Percentiles rank a stretch among this genome's conserved stretches.
Conservation (phyloP, 768 basidiomycete species). For the Tylopilus rubrobrunneus region DNA sequence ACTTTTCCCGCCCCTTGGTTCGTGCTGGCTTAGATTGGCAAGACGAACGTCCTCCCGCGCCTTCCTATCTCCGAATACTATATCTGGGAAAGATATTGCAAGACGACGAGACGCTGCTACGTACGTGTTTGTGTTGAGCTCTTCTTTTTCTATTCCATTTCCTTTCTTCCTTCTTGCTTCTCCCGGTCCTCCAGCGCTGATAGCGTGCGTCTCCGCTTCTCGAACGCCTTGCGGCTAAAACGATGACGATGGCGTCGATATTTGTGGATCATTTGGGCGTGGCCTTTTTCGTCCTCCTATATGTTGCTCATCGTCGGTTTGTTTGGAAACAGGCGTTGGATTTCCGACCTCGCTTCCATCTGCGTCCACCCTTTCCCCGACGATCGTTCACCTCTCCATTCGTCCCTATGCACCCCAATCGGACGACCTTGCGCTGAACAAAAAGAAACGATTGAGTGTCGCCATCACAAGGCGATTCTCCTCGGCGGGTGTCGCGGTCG, state of each 20-base stretch:
- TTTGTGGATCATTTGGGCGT: neutral
- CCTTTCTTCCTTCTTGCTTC: neutral
- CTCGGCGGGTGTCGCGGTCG: neutral
- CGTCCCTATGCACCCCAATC: slow-evolving; percentile 51
- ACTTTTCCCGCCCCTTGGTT: too few species aligned
- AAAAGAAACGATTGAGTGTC: slow-evolving; percentile 42
- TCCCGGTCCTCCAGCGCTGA: neutral
- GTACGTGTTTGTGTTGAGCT: slow-evolving; percentile 38
- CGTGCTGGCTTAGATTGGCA: slow-evolving; percentile 57
- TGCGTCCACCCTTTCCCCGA: slow-evolving; percentile 37
- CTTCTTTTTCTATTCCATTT: neutral
- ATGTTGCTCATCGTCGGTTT: slow-evolving; percentile 5
- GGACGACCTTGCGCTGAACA: slow-evolving; percentile 50
- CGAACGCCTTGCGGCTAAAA: neutral
- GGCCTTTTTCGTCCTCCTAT: neutral
- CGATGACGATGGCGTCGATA: neutral
- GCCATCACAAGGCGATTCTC: slow-evolving; percentile 27
- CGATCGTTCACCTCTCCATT: slow-evolving; percentile 75
- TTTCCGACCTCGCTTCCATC: slow-evolving; percentile 28
- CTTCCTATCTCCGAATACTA: slow-evolving; percentile 70
- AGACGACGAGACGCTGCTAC: slow-evolving; percentile 71
- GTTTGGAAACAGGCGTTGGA: slow-evolving; percentile 22
- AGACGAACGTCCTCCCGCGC: slow-evolving; percentile 73
- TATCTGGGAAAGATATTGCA: slow-evolving; percentile 80
- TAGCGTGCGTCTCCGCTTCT: neutral